Percentiles rank a stretch among this genome's conserved stretches.
phyloP scores from a whole-genome alignment of 2,329 filamentous ascomycete species.

The Claviceps sp. region DNA sequence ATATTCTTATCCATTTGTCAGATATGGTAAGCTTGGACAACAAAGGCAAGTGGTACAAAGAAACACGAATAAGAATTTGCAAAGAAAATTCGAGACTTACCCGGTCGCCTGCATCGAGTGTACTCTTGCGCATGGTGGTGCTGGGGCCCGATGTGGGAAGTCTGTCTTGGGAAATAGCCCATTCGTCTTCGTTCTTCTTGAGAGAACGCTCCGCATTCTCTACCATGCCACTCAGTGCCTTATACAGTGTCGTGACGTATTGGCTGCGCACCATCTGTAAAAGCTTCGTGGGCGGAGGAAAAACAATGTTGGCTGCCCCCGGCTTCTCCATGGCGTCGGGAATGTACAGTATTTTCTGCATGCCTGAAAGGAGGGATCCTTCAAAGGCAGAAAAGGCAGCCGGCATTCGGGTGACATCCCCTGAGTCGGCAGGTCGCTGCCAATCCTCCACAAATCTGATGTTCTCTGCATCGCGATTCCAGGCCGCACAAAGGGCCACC shows the following conservation, averaged over 20 bases:
- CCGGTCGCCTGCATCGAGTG: conserved; percentile 41
- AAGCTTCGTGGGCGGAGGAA: conserved; percentile 73
- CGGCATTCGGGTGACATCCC: conserved; percentile 86
- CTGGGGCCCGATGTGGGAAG: conserved; percentile 18
- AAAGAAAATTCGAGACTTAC: conserved; percentile 24
- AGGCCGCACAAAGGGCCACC: conserved; percentile 73
- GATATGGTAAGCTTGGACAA: neutral
- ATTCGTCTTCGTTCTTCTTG: conserved; percentile 50
- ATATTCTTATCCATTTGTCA: conserved; percentile 41
- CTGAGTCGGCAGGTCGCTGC: conserved; percentile 68
- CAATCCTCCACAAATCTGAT: conserved; percentile 90
- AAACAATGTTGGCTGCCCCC: conserved; percentile 62
- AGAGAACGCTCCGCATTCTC: conserved; percentile 79
- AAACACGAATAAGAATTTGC: neutral
- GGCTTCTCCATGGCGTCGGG: conserved; percentile 69
- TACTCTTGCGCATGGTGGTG: conserved; percentile 28
- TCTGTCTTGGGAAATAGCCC: conserved; percentile 36
- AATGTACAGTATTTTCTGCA: conserved; percentile 94
- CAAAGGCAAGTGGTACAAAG: neutral
- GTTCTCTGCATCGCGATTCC: conserved; percentile 87
- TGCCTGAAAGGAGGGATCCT: conserved; percentile 62
- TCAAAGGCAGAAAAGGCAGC: conserved; percentile 77
- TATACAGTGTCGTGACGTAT: conserved; percentile 89
- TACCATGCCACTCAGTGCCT: conserved; percentile 87
- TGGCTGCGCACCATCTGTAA: conserved; percentile 82